Conservation (phyloP, 495 filamentous ascomycete species). For the Podospora conica region DNA sequence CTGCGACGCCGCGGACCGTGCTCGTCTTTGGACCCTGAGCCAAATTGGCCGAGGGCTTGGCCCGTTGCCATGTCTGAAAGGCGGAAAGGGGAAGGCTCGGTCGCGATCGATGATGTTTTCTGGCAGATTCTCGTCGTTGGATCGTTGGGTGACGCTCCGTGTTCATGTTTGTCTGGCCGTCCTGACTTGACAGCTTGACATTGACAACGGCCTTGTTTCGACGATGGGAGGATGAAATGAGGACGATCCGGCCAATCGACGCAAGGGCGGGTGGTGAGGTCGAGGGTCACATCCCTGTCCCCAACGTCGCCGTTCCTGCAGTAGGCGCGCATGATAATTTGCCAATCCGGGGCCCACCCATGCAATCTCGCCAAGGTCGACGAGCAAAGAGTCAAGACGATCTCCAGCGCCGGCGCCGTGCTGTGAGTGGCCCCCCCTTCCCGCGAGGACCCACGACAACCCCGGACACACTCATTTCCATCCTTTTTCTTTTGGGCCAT, state of each 20-base stretch:
- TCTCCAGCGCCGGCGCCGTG: conserved; percentile 16
- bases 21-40: not conserved
- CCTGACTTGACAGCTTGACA: no score
- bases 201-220: not conserved
- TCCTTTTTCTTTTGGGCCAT: conserved; percentile 28
- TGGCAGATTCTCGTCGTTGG: no score
- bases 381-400: conserved; percentile 7
- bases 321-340: conserved; percentile 16
- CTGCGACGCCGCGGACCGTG: not conserved
- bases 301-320: conserved; percentile 23
- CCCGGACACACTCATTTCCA: conserved; percentile 31
- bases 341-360: conserved; percentile 5
- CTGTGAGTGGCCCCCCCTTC: conserved; percentile 6
- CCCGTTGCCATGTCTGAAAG: not conserved
- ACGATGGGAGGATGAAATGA: not conserved
- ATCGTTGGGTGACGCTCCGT: not conserved
- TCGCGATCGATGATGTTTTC: not conserved
- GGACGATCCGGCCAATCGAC: conserved; percentile 5
- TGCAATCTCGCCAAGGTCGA: conserved; percentile 32
- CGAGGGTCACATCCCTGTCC: conserved; percentile 8
- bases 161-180: not conserved
- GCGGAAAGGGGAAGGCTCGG: no score
- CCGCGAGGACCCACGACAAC: not conserved
- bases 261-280: conserved; percentile 5
- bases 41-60: not conserved